These are phyloP conservation scores for Geosmithia flava DNA, from an alignment of 2,329 filamentous ascomycete species.

Conservation along the genomic window DNA sequence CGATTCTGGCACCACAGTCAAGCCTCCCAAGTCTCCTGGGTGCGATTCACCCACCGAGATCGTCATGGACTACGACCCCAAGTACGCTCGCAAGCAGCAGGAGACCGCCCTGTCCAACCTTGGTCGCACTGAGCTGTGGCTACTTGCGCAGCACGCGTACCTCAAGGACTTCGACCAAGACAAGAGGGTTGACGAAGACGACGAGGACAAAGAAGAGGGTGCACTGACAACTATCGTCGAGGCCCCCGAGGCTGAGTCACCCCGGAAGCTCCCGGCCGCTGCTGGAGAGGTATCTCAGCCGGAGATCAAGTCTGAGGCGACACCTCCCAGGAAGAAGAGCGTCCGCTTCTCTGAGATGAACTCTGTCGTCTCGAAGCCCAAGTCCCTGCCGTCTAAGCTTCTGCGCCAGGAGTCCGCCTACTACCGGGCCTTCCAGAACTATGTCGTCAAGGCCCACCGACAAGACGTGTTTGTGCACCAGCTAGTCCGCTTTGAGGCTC, in stretches of 20 bases:
- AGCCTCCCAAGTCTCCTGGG: conserved; percentile 24
- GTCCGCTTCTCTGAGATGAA: conserved; percentile 58
- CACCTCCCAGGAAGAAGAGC: conserved; percentile 48
- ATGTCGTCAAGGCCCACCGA: conserved; percentile 51
- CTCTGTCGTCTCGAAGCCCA: conserved; percentile 30
- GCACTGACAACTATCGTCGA: conserved; percentile 23
- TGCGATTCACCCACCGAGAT: conserved; percentile 47
- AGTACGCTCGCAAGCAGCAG: conserved; percentile 63
- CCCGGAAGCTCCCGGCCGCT: conserved; percentile 1
- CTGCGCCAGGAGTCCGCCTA: conserved; percentile 62
- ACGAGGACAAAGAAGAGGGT: conserved; percentile 16
- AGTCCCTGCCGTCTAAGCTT: conserved; percentile 39
- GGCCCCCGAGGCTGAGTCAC: conserved; percentile 11
- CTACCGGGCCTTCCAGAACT: conserved; percentile 74
- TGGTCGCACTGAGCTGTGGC: conserved; percentile 78
- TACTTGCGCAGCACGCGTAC: conserved; percentile 70
- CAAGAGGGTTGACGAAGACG: conserved; percentile 8
- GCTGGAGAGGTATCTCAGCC: not conserved
- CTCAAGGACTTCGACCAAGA: conserved; percentile 50
- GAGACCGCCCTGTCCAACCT: conserved; percentile 60
- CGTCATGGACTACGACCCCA: conserved; percentile 58
- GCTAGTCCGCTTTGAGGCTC: conserved; percentile 72
- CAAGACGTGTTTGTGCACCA: conserved; percentile 77
- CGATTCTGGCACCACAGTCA: conserved; percentile 15
- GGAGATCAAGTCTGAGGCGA: conserved; percentile 10